Base-by-base conservation (phyloP, 441 rosid genomes). In the Adansonia madagascariensis region DNA sequence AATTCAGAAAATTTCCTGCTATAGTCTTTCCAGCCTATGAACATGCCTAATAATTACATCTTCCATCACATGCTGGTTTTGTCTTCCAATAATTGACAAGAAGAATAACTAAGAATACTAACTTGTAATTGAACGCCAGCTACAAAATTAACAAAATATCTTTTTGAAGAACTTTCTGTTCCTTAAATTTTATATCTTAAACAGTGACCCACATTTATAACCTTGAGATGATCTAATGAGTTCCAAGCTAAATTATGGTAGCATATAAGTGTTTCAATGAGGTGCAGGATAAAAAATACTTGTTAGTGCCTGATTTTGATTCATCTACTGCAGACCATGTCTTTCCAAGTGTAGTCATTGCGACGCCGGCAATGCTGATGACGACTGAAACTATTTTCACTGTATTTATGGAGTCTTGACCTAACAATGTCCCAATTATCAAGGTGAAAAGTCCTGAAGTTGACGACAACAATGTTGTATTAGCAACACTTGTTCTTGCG, bases 401-500 rank as follows among this genome's bases (percentile, higher is more conserved):
- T 9, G 71, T 44, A 56, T 69, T 81, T 17, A 88, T 53, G 2
- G 83, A 65, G 47, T 85, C 91, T 79, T 85, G 84, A 18, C 90
- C 88, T 9, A 85, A 69, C 24, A 84, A 20, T 49, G 81, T 87
- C 3, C 87, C 88, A 18, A 88, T 83, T 60, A 88, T 60, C 24
- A 86, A 88, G 68, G 90, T 88, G 79, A 86, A 86, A 46, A 85
- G 84, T 57, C 87, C 86, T 18, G 91, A 85, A 57, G 88, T 86
- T 46, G 91, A 85, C 18, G 82, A 76, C 77, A 88, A 73, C 14
- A 86, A 53, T 12, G 90, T 86, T 52, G 84, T 77, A 50, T 79
- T 84, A 18, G 88, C 87, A 43, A 86, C 91, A 24, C 83, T 86
- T 1, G 88, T 86, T 79, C 81, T 64, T 3, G 87, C 88, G 0